Conservation (phyloP, 805 yeast species). For the Ogataea degrootiae region DNA sequence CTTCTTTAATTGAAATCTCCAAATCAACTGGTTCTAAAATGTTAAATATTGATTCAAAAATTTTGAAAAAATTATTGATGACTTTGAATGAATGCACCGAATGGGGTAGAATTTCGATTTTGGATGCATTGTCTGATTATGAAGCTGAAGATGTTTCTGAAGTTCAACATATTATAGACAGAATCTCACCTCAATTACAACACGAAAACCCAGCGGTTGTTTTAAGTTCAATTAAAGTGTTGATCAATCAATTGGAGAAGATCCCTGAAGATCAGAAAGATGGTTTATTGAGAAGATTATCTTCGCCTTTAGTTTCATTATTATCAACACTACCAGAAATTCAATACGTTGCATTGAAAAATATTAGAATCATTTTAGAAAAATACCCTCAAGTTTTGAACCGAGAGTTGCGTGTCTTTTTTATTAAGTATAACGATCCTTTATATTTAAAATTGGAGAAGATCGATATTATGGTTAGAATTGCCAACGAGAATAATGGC, state of each 20-base stretch:
- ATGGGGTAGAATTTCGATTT: slow-evolving; percentile 94
- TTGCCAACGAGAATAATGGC: slow-evolving; percentile 58
- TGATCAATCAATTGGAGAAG: slow-evolving; percentile 60
- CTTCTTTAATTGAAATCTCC: slow-evolving; percentile 75
- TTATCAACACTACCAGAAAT: slow-evolving; percentile 90
- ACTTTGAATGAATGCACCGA: slow-evolving; percentile 97
- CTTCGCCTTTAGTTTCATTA: slow-evolving; percentile 83
- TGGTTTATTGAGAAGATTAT: slow-evolving; percentile 57
- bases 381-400: slow-evolving; percentile 77
- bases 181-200: slow-evolving; percentile 91
- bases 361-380: slow-evolving; percentile 83
- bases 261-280: slow-evolving; percentile 36
- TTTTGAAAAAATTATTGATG: slow-evolving; percentile 59
- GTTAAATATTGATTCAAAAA: slow-evolving; percentile 35
- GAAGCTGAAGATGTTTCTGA: slow-evolving; percentile 52
- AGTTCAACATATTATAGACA: slow-evolving; percentile 79
- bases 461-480: slow-evolving; percentile 66
- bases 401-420: slow-evolving; percentile 82
- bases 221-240: slow-evolving; percentile 74
- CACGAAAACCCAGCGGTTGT: slow-evolving; percentile 97
- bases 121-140: slow-evolving; percentile 76
- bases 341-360: slow-evolving; percentile 88
- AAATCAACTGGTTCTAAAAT: slow-evolving; percentile 25
- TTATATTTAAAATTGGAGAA: slow-evolving; percentile 72
- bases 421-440: slow-evolving; percentile 84